phyloP scores from a whole-genome alignment of 108 stramenopile genomes.

The Asterionellopsis glacialis region DNA sequence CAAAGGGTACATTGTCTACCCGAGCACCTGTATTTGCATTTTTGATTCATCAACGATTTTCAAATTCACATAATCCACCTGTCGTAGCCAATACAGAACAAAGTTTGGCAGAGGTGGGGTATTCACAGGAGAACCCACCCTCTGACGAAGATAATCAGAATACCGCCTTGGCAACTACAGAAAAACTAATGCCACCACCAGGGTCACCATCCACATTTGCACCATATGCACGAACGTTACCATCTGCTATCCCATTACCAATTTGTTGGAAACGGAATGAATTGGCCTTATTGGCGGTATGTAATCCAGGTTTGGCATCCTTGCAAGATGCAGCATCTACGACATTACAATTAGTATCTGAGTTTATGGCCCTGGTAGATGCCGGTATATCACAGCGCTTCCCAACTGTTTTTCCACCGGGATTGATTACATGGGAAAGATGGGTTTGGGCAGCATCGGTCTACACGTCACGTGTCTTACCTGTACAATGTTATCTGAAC shows the following conservation, averaged over 20 bases:
- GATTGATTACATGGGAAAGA: slow-evolving; percentile 83
- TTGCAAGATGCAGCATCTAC: slow-evolving; percentile 72
- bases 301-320: slow-evolving; percentile 66
- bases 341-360: slow-evolving; percentile 63
- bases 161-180: slow-evolving; percentile 4
- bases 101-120: slow-evolving; percentile 3
- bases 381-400: slow-evolving; percentile 68
- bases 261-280: slow-evolving; percentile 88
- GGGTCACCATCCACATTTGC: slow-evolving; percentile 59
- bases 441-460: slow-evolving; percentile 88
- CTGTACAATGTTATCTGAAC: slow-evolving; percentile 48
- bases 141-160: slow-evolving; percentile 13
- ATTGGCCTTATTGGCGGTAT: slow-evolving; percentile 68
- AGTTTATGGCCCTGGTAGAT: slow-evolving; percentile 70
- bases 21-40: slow-evolving; percentile 60
- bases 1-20: slow-evolving; percentile 33
- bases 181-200: neutral
- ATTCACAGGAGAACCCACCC: neutral
- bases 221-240: slow-evolving; percentile 81
- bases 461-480: slow-evolving; percentile 62
- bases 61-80: slow-evolving; percentile 38
- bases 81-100: slow-evolving; percentile 15
- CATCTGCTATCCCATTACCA: slow-evolving; percentile 72
- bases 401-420: slow-evolving; percentile 61
- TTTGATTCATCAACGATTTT: slow-evolving; percentile 82